A percentile compares a stretch with the other conserved stretches of the same genome.
These are phyloP conservation scores for Pholiota microspora DNA, from an alignment of 768 basidiomycete genomes.

Conservation along the genomic window DNA sequence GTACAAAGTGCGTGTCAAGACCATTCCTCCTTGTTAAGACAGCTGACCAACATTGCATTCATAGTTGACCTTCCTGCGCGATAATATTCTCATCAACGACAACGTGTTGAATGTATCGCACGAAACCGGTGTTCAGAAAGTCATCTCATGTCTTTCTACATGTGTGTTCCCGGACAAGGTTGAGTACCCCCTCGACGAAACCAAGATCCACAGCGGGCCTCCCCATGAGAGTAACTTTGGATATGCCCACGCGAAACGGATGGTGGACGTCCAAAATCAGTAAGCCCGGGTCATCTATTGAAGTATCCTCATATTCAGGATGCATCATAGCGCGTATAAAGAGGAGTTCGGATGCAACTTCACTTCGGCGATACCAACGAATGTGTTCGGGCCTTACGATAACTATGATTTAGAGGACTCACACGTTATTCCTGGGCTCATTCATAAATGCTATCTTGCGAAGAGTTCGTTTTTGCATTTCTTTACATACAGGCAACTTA, in stretches of 20 bases:
- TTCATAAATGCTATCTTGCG: constrained; percentile 91
- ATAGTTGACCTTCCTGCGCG: constrained; percentile 88
- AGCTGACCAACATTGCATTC: not conserved
- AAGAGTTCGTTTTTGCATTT: constrained; percentile 54
- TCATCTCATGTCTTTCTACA: constrained; percentile 94
- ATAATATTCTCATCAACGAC: constrained; percentile 95
- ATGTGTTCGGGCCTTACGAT: constrained; percentile 93
- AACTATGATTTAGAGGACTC: constrained; percentile 92
- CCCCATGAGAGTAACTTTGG: constrained; percentile 96
- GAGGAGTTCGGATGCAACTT: constrained; percentile 95
- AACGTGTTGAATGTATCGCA: constrained; percentile 82
- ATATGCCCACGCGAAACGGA: constrained; percentile 92
- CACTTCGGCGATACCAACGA: constrained; percentile 95
- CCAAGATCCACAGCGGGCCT: constrained; percentile 88
- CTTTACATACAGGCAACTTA: not conserved
- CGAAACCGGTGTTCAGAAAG: constrained; percentile 62
- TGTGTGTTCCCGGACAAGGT: constrained; percentile 98
- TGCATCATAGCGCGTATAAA: constrained; percentile 78
- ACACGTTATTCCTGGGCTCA: constrained; percentile 92
- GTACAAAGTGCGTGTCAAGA: constrained; percentile 61
- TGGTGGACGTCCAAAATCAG: constrained; percentile 97
- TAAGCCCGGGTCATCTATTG: constrained; percentile 31
- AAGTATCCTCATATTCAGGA: not conserved
- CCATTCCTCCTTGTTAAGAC: not conserved
- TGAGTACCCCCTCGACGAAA: constrained; percentile 89